A percentile compares a stretch with the other conserved stretches of the same genome.
Evolutionary conservation across 352 stramenopile species (phyloP).

Genomic region (Pelagophyceae sp.): DNA sequence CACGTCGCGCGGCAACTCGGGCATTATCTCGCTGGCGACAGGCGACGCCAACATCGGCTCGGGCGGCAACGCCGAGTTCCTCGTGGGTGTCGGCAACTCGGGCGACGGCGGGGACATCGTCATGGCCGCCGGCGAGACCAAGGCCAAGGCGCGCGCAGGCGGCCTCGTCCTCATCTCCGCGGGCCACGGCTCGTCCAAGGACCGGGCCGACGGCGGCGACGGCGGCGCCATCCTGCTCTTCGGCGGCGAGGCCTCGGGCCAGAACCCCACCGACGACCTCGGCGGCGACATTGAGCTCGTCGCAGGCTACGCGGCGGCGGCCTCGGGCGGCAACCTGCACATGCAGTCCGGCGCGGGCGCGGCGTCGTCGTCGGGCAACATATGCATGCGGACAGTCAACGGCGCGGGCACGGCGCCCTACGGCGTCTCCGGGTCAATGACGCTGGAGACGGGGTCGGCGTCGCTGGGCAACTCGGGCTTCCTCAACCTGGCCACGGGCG

Average conservation of each 20-base stretch:
- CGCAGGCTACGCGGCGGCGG: slow-evolving; percentile 46
- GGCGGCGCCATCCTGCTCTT: slow-evolving; percentile 63
- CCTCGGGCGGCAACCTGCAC: slow-evolving; percentile 31
- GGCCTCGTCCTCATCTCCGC: slow-evolving; percentile 43
- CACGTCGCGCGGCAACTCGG: slow-evolving; percentile 37
- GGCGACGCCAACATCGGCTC: slow-evolving; percentile 35
- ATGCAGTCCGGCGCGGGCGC: slow-evolving; percentile 30
- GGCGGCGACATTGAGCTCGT: slow-evolving; percentile 62
- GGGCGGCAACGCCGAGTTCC: slow-evolving; percentile 41
- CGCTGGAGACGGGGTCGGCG: slow-evolving; percentile 38
- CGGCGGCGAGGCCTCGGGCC: slow-evolving; percentile 67
- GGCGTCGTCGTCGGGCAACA: slow-evolving; percentile 31
- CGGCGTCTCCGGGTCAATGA: slow-evolving; percentile 39
- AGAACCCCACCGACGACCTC: slow-evolving; percentile 43
- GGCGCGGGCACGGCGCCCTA: slow-evolving; percentile 29
- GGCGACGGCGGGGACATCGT: slow-evolving; percentile 34
- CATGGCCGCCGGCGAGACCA: slow-evolving; percentile 31
- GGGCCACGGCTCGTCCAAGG: slow-evolving; percentile 40
- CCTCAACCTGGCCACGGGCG: slow-evolving; percentile 54
- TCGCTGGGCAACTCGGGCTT: slow-evolving; percentile 53
- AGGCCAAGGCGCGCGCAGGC: slow-evolving; percentile 33
- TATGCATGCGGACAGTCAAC: slow-evolving; percentile 42
- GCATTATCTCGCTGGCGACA: slow-evolving; percentile 36
- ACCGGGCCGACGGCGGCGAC: slow-evolving; percentile 63
- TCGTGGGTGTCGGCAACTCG: slow-evolving; percentile 33